Evolutionary conservation across 352 stramenopile species (phyloP).

Genomic region (Phytophthora hybrid): DNA sequence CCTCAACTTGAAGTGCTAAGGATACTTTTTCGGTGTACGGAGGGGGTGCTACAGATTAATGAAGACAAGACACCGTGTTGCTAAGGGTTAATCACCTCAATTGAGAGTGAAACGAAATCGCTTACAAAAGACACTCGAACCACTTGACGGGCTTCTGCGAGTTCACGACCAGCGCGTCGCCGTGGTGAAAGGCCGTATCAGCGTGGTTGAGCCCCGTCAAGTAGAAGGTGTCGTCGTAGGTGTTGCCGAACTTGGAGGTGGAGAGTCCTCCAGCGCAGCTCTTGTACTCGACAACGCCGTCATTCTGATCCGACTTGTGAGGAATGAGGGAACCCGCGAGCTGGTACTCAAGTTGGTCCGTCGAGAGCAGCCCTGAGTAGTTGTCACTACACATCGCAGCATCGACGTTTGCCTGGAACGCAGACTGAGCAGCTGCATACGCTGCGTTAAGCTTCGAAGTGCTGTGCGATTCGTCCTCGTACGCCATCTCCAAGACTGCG

Average conservation of each 20-base stretch:
- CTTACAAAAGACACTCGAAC: slow-evolving; percentile 42
- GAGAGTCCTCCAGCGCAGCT: slow-evolving; percentile 42
- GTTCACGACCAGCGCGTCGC: slow-evolving; percentile 43
- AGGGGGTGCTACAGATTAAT: background rate
- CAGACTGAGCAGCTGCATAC: slow-evolving; percentile 32
- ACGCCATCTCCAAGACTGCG: slow-evolving; percentile 24
- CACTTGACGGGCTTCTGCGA: slow-evolving; percentile 47
- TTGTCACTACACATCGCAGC: slow-evolving; percentile 43
- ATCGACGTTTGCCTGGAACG: slow-evolving; percentile 36
- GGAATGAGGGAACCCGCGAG: slow-evolving; percentile 29
- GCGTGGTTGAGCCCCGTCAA: slow-evolving; percentile 46
- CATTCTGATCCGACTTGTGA: slow-evolving; percentile 39
- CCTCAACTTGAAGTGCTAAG: too few species aligned
- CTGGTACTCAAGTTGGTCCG: slow-evolving; percentile 26
- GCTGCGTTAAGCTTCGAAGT: slow-evolving; percentile 19
- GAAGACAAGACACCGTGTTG: background rate
- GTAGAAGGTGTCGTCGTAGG: slow-evolving; percentile 38
- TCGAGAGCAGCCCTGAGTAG: slow-evolving; percentile 41
- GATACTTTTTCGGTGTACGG: background rate
- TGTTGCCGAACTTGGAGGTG: slow-evolving; percentile 35
- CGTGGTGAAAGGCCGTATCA: slow-evolving; percentile 47
- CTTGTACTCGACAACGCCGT: slow-evolving; percentile 44
- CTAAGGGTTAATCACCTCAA: background rate
- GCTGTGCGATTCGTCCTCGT: slow-evolving; percentile 30
- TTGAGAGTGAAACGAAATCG: background rate